Evolutionary conservation across 2,329 filamentous ascomycete species (phyloP), one percentile per base, ranked within the genome.

Genomic region (Xylaria multiplex): DNA sequence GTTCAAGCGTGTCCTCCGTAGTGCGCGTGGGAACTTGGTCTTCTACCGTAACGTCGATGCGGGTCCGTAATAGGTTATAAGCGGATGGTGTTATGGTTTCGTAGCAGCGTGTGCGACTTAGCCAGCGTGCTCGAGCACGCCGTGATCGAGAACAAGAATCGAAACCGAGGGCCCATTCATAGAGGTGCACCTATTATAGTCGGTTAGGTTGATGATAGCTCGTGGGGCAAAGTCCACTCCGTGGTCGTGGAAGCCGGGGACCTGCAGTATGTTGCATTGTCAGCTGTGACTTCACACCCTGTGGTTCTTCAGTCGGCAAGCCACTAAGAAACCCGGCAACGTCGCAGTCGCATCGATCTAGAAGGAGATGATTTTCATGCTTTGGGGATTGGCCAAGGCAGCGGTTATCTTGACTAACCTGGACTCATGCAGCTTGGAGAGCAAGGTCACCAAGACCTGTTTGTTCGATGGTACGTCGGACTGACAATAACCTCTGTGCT

Each of bases 231-330:
- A 56, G 32, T 54, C 43, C 56, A 48, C 53, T 63, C 56, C 58
- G 62, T 53, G 43, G 66, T 67, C 46, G 45, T 52, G 22, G 27
- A 62, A 60, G 37, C 37, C 50, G 60, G 68, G 53, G 63, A 64
- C 63, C 68, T 70, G 68, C 68, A 64, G 64, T 32, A 54, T 35
- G 66, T 68, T 66, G 42, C 66, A 68, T 71, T 59, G 67, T 69
- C 35, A 74, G 68, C 61, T 67, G 61, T 67, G 57, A 66, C 67
- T 48, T 65, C 59, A 50, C 59, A 50, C 45, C 56, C 55, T 45
- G 24, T 35, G 16, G n/a, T 13, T 54, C 42, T n/a, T 60, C 46
- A 56, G 58, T 60, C 46, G 52, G 55, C 58, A 54, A 55, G 35
- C 32, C 40, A 27, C 37, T 55, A 27, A 53, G 46, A 46, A 19